Evolutionary conservation across 352 stramenopile genomes (phyloP), one percentile per base, ranked within the genome.

Genomic region (Phytopythium ostracodes): DNA sequence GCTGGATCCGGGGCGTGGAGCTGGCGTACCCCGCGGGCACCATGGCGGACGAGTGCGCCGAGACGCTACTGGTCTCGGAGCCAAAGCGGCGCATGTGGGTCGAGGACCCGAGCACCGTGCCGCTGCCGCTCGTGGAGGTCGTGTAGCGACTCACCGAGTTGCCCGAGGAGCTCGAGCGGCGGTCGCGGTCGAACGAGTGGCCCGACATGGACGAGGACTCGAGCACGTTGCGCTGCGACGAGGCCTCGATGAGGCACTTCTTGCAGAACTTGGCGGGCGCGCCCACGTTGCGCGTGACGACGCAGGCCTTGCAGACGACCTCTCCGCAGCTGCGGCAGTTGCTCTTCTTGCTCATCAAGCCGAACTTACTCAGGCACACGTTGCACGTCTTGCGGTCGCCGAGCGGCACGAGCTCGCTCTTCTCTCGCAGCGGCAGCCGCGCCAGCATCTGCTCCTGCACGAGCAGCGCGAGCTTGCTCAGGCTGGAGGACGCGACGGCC

Each of bases 291-390:
- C 79, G 81, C 27, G 65, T 79, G 49, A 91, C 79, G 27, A 89
- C 72, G 67, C 84, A 92, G 43, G 81, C 86, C 71, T 84, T 90
- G 66, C 84, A 93, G 2, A 84, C 70, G 36, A 93, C 79, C 65
- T 93, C 84, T 38, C 84, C 84, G 43, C 84, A 93, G 29, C 78
- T 73, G 51, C 79, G 80, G 62, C 84, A 93, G 66, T 91, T 77
- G 62, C 68, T 62, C 65, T 93, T 93, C 73, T 89, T 91, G 31
- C 75, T 76, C n/a, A 91, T 60, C 60, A 91, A 75, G 15, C 67
- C 70, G 52, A 93, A 93, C 56, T 79, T 79, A 56, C 63, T 73
- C 11, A 74, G 51, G 46, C 84, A 93, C 44, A 91, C 78, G 46
- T 75, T 80, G 60, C 81, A 91, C 22, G 65, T 79, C 68, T 88